Conservation (phyloP, 306 rosid genomes). For the Quercus dentata region DNA sequence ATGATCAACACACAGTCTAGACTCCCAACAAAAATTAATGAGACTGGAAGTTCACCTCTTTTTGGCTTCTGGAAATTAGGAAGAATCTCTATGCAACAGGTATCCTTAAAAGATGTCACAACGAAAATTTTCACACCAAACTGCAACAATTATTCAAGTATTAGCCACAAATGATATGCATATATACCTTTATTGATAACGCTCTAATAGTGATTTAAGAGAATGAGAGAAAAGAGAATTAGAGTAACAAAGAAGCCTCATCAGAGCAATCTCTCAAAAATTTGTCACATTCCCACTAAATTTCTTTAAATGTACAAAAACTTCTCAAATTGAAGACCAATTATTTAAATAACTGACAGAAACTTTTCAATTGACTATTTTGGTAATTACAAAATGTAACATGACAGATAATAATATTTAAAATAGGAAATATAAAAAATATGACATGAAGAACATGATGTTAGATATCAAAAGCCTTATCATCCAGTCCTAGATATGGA, state of each 20-base stretch:
- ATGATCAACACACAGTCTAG: background rate
- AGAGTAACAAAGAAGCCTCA: background rate
- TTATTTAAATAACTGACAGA: background rate
- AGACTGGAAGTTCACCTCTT: constrained; percentile 39
- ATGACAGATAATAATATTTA: background rate
- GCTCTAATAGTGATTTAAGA: constrained; percentile 4
- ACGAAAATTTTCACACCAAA: constrained; percentile 65
- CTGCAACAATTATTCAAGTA: constrained; percentile 38
- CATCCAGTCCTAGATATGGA: constrained; percentile 4
- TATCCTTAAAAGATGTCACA: constrained; percentile 84
- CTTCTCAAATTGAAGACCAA: background rate
- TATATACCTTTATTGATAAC: background rate
- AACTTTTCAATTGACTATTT: background rate
- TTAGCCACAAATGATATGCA: constrained; percentile 21
- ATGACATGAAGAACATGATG: background rate
- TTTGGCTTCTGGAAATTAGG: constrained; percentile 57
- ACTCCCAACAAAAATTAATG: constrained; percentile 2
- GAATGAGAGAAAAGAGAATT: background rate
- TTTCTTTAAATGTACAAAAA: background rate
- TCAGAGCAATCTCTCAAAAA: background rate
- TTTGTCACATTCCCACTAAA: background rate
- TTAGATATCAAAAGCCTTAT: background rate
- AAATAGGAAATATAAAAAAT: background rate
- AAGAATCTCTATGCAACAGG: constrained; percentile 83
- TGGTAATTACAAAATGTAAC: background rate